phyloP scores from a whole-genome alignment of 1,139 yeast genomes.

The Pichia sp. region DNA sequence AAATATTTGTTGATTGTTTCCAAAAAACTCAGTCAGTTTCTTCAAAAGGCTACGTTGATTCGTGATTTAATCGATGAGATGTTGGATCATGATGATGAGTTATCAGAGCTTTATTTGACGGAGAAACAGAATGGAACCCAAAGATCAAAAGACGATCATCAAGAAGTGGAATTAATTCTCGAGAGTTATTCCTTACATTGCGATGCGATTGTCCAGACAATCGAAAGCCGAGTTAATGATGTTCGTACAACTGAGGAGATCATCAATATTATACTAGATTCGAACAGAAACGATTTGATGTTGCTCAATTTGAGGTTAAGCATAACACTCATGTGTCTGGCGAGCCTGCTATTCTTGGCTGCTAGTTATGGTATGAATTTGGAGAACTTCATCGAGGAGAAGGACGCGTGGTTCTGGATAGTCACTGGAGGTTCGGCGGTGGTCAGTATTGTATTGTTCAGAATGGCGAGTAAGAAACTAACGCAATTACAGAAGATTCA shows the following conservation, averaged over 20 bases:
- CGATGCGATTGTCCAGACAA: conserved; percentile 76
- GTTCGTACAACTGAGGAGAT: conserved; percentile 79
- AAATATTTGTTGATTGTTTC: conserved; percentile 76
- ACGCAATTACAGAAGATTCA: conserved; percentile 58
- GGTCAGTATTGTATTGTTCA: conserved; percentile 41
- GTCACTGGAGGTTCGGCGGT: conserved; percentile 41
- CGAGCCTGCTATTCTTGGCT: conserved; percentile 62
- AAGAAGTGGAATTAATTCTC: conserved; percentile 67
- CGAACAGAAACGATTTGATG: conserved; percentile 76
- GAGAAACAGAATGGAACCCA: conserved; percentile 33
- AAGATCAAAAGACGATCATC: conserved; percentile 43
- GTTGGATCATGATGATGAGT: conserved; percentile 77
- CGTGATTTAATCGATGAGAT: conserved; percentile 83
- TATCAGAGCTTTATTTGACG: conserved; percentile 64
- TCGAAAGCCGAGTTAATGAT: conserved; percentile 63
- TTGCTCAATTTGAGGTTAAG: conserved; percentile 64
- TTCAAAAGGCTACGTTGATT: conserved; percentile 78
- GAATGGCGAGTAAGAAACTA: conserved; percentile 45
- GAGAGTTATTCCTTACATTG: conserved; percentile 75
- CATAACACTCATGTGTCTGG: conserved; percentile 56
- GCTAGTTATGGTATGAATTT: conserved; percentile 81
- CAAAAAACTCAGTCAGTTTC: conserved; percentile 73
- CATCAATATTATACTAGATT: conserved; percentile 71
- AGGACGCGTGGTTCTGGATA: conserved; percentile 48
- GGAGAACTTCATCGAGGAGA: conserved; percentile 71